Base-by-base conservation (phyloP, 2,329 filamentous ascomycete species). In the Epichloe aotearoae region DNA sequence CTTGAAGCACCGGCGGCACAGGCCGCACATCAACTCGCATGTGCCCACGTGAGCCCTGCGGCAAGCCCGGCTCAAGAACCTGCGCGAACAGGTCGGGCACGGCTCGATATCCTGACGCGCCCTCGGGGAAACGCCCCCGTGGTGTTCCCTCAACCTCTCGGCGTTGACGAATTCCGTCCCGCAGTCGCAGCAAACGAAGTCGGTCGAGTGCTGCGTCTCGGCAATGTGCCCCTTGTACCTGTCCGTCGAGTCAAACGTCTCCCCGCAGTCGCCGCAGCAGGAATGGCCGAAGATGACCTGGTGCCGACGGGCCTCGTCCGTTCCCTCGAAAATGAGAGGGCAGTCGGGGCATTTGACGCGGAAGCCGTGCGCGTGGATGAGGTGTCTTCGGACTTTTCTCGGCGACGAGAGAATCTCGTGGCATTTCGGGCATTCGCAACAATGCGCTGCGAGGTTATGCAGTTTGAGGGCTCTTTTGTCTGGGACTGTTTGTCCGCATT, bases 111-210 rank as follows among this genome's bases (percentile, higher is more conserved):
- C 12, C 36, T 38, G 36, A 38, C 7, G 36, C 12, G 36, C 11
- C 36, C 12, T 38, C 36, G 36, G 2, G 5, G 5, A n/a, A 15
- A 15, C 14, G 7, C n/a, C 14, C 36, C 36, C 36, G 4, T 38
- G 14, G 37, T 54, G 53, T 11, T 37, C 5, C 6, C 44, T n/a
- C 15, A 54, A n/a, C n/a, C 47, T 45, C 3, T 33, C 5, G 5
- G 17, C 7, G 23, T 14, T 46, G 30, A 34, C 26, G 36, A 54
- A 54, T 3, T 10, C 33, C 19, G 20, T 36, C 17, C 44, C 30
- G 39, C 52, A 54, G 36, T 54, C 52, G 34, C 46, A 52, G 41
- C 52, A 54, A 4, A 30, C 8, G 37, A 54, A 52, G 14, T 50
- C 52, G 4, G 26, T 17, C 14, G 44, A 50, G 8, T 37, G 36